These are phyloP conservation scores for Syncephalastrum racemosum DNA, from an alignment of 371 early-diverging fungal species.

Conservation along the genomic window DNA sequence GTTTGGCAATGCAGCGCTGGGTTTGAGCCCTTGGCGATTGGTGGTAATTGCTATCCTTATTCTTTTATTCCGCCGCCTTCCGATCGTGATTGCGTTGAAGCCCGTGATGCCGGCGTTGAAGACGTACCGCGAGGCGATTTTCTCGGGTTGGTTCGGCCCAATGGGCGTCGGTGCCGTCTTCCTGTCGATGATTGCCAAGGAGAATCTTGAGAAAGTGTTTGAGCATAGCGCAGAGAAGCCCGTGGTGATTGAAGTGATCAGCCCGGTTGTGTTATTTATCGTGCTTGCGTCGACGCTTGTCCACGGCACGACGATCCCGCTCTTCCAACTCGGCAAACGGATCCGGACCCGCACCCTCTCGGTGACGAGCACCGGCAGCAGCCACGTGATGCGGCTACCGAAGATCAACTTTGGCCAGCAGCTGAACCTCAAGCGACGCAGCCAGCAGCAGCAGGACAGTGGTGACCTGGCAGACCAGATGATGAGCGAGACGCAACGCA, in stretches of 20 bases:
- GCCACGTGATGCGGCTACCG: slow-evolving; percentile 21
- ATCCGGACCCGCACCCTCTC: slow-evolving; percentile 43
- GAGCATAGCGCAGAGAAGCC: slow-evolving; percentile 27
- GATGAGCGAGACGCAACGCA: slow-evolving; percentile 33
- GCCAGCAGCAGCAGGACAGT: slow-evolving; percentile 4
- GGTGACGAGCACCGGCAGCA: slow-evolving; percentile 31
- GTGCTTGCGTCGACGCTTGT: slow-evolving; percentile 81
- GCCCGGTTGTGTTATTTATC: slow-evolving; percentile 70
- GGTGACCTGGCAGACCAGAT: slow-evolving; percentile 9
- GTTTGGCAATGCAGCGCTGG: slow-evolving; percentile 52
- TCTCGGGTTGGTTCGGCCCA: slow-evolving; percentile 98
- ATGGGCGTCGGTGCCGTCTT: slow-evolving; percentile 86
- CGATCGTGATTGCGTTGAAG: slow-evolving; percentile 69
- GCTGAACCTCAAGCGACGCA: slow-evolving; percentile 20
- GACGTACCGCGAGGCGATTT: slow-evolving; percentile 79
- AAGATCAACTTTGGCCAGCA: slow-evolving; percentile 23
- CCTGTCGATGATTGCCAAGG: slow-evolving; percentile 65
- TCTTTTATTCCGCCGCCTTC: slow-evolving; percentile 82
- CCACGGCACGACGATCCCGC: slow-evolving; percentile 82
- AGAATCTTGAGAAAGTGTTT: slow-evolving; percentile 41
- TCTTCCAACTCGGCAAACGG: slow-evolving; percentile 60
- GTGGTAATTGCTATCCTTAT: slow-evolving; percentile 67
- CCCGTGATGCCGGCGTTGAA: slow-evolving; percentile 72
- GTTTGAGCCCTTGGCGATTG: slow-evolving; percentile 66
- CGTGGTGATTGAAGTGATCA: slow-evolving; percentile 38